phyloP scores from a whole-genome alignment of 2,329 filamentous ascomycete species.

The Corniculantispora saksenae region DNA sequence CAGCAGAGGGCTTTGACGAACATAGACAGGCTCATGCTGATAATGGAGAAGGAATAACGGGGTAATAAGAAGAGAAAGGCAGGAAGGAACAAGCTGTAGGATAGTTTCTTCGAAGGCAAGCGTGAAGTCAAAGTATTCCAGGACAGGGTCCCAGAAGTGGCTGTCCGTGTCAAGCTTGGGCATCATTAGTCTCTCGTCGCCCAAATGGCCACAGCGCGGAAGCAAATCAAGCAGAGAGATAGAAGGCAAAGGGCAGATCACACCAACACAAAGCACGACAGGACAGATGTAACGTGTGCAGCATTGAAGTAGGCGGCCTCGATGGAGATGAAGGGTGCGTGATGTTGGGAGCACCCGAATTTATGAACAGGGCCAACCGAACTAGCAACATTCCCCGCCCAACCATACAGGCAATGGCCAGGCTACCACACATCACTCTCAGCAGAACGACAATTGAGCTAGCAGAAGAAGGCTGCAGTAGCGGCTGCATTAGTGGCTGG shows the following conservation, averaged over 20 bases:
- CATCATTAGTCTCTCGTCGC: not conserved
- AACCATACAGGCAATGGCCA: no score
- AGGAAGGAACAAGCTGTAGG: not conserved
- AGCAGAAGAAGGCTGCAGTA: no score
- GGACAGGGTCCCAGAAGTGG: constrained; percentile 5
- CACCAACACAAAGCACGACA: no score
- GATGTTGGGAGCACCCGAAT: no score
- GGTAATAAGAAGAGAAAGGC: not conserved
- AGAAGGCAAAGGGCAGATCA: not conserved
- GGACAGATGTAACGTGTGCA: no score
- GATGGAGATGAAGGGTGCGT: no score
- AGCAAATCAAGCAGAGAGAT: not conserved
- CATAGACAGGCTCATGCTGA: not conserved
- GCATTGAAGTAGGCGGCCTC: no score
- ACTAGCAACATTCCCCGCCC: no score
- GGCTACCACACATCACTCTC: no score
- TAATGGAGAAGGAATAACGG: not conserved
- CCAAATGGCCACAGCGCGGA: not conserved
- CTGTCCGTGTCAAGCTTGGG: not conserved
- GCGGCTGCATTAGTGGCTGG: no score
- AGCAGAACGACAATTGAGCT: no score
- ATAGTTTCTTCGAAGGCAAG: not conserved
- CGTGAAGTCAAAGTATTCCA: not conserved
- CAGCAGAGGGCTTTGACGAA: not conserved
- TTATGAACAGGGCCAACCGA: no score